These are phyloP conservation scores for Aschersonia sp. DNA, from an alignment of 2,329 filamentous ascomycete species.

Conservation along the genomic window DNA sequence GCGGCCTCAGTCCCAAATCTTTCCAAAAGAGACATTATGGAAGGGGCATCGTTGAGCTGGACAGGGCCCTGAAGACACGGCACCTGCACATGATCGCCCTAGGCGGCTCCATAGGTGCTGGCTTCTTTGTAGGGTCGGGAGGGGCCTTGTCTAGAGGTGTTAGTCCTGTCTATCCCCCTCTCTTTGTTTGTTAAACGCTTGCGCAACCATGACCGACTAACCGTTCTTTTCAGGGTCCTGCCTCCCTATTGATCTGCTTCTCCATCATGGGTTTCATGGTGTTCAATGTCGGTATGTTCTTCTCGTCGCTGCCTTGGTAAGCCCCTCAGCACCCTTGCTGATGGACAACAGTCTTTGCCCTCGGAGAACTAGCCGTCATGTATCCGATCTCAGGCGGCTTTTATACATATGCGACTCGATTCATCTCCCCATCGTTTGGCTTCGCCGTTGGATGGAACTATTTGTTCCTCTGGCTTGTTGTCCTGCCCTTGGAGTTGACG, in stretches of 20 bases:
- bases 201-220: neutral
- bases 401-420: conserved; percentile 46
- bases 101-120: conserved; percentile 46
- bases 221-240: conserved; percentile 17
- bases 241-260: conserved; percentile 33
- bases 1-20: conserved; percentile 19
- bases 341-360: conserved; percentile 32
- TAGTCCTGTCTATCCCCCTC: conserved; percentile 10
- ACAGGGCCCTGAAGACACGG: conserved; percentile 36
- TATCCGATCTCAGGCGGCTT: conserved; percentile 50
- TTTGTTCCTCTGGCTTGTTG: conserved; percentile 34
- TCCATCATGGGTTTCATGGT: conserved; percentile 44
- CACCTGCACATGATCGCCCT: conserved; percentile 51
- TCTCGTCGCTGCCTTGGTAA: neutral
- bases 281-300: conserved; percentile 12
- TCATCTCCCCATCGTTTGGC: conserved; percentile 47
- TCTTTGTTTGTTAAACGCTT: neutral
- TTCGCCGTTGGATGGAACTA: conserved; percentile 35
- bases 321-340: too few species aligned
- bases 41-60: conserved; percentile 19
- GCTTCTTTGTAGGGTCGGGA: conserved; percentile 48
- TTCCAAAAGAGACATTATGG: conserved; percentile 19
- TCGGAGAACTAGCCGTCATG: conserved; percentile 47
- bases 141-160: conserved; percentile 36
- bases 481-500: conserved; percentile 34